Base-by-base conservation (phyloP, 257 asterid genomes). In the Thymus mandschuricus region DNA sequence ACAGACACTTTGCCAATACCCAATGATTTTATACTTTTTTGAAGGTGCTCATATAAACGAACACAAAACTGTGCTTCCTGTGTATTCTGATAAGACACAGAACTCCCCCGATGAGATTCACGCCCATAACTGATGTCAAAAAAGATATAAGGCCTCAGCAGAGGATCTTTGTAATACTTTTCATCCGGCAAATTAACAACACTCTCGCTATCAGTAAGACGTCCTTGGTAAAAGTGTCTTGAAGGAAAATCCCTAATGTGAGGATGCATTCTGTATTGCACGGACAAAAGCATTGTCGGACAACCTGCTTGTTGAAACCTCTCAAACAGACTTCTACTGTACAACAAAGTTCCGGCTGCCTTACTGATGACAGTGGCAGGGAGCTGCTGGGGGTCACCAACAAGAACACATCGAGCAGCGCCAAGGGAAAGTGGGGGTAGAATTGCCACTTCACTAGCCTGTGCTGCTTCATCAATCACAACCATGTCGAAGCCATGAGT, bases 401-500 rank as follows among this genome's bases (percentile, higher is more conserved):
- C 99, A 70, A 95, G 97, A 64, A 95, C 99, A 79, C 99, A 95
- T 2, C 99, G 89, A 50, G 99, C 99, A n/a, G 98, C 99, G 64
- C 99, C 99, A 15, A 95, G 96, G 66, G 98, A 78, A 50, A 95
- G 98, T 2, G 99, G 99, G 64, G 99, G 99, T 27, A 95, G 87
- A 8, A 92, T 81, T 6, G 86, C 99, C 35, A 92, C 97, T 86
- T 95, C 99, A 80, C 99, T 89, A 71, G 98, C 99, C 76, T 95
- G 99, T 33, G 99, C 99, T 31, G 99, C 99, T 85, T 95, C 99
- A 77, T 95, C 99, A 70, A 95, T 95, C 81, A 95, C 99, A 73
- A 95, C 99, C 99, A 95, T 95, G 84, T 95, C 99, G 75, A 95
- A 95, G 54, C 99, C 99, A 75, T 95, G 99, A 50, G 96, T 84